Conservation (phyloP, 2,329 filamentous ascomycete species). For the Davidsoniella eucalypti region DNA sequence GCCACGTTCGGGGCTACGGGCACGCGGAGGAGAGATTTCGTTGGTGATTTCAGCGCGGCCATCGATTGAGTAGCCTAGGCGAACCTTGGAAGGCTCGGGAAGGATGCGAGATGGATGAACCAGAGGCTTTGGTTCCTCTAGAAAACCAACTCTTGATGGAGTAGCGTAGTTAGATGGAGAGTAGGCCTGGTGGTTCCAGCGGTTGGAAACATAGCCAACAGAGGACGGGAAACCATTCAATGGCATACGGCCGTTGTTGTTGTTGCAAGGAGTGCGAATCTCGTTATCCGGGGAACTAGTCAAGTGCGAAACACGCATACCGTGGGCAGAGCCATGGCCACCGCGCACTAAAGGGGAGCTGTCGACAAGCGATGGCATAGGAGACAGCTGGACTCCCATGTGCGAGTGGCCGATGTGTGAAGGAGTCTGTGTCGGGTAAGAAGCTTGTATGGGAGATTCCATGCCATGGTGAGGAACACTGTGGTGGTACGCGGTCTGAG, state of each 20-base stretch:
- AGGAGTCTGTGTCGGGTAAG: constrained; percentile 15
- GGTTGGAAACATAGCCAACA: constrained; percentile 36
- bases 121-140: constrained; percentile 17
- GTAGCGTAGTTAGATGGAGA: constrained; percentile 20
- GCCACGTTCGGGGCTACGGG: constrained; percentile 29
- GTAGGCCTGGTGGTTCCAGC: constrained; percentile 39
- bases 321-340: background rate
- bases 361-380: constrained; percentile 11
- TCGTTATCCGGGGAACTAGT: constrained; percentile 11
- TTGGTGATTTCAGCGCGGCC: constrained; percentile 78
- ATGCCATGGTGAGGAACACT: background rate
- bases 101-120: constrained; percentile 1
- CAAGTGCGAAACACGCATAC: constrained; percentile 1
- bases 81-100: constrained; percentile 27
- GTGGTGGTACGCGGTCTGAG: constrained; percentile 13
- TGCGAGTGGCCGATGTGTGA: constrained; percentile 18
- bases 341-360: constrained; percentile 9
- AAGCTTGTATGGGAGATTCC: constrained; percentile 2
- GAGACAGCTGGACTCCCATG: constrained; percentile 11
- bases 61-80: constrained; percentile 70
- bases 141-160: constrained; percentile 24
- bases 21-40: constrained; percentile 51
- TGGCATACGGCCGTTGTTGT: constrained; percentile 2
- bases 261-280: constrained; percentile 11
- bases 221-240: constrained; percentile 19